Evolutionary conservation across 441 rosid genomes (phyloP).

Genomic region (Raphanus hybrid): DNA sequence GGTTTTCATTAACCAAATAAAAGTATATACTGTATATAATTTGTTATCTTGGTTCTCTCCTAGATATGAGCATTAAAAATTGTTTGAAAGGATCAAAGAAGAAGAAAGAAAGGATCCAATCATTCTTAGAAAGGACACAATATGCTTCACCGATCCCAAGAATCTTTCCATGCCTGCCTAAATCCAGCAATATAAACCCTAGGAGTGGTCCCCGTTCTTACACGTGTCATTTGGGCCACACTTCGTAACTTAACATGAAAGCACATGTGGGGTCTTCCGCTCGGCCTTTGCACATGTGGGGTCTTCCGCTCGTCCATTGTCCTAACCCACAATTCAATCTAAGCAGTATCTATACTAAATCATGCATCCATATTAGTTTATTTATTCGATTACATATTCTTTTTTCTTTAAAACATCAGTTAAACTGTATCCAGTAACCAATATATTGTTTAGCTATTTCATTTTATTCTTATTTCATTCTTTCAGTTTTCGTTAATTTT

Average conservation of each 20-base stretch:
- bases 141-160: conserved; percentile 65
- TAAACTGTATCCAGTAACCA: background rate
- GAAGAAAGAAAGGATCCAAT: conserved; percentile 43
- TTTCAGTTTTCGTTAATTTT: too few species aligned
- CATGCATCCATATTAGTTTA: conserved; percentile 2
- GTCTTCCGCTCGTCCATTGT: conserved; percentile 42
- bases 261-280: conserved; percentile 42
- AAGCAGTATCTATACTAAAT: conserved; percentile 27
- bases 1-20: background rate
- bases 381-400: background rate
- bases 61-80: background rate
- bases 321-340: conserved; percentile 45
- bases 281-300: conserved; percentile 40
- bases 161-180: conserved; percentile 74
- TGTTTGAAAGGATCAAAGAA: background rate
- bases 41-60: background rate
- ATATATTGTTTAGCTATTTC: too few species aligned
- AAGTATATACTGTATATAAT: background rate
- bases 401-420: background rate
- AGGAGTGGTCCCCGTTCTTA: conserved; percentile 22
- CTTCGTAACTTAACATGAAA: conserved; percentile 43
- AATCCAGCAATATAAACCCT: conserved; percentile 53
- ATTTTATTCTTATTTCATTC: too few species aligned
- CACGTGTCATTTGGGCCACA: conserved; percentile 37
- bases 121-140: conserved; percentile 65